phyloP scores from a whole-genome alignment of 768 basidiomycete species.

The button mushroom (Agaricus bisporus) region DNA sequence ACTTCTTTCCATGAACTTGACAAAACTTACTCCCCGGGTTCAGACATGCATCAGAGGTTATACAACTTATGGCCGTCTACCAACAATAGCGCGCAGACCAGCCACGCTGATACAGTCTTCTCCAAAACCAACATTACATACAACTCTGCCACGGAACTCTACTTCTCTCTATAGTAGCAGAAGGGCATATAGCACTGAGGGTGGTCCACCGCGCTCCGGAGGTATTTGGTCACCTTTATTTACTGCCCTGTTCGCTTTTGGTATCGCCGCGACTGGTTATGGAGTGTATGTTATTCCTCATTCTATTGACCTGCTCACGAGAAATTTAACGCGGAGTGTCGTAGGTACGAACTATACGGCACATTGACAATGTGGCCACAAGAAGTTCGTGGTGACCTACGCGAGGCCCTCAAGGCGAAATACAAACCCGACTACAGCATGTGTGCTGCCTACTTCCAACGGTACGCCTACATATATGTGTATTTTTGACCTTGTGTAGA shows the following conservation, averaged over 20 bases:
- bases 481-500: neutral
- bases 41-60: neutral
- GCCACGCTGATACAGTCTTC: neutral
- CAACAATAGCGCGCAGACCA: neutral
- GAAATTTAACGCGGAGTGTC: no score
- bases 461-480: conserved; percentile 32
- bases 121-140: neutral
- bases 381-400: conserved; percentile 57
- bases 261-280: conserved; percentile 25
- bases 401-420: conserved; percentile 58
- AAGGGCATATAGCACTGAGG: conserved; percentile 6
- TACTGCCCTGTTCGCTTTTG: conserved; percentile 22
- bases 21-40: neutral
- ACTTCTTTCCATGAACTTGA: conserved; percentile 1
- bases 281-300: conserved; percentile 24
- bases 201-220: neutral
- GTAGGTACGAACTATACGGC: conserved; percentile 37
- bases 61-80: neutral
- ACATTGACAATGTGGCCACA: conserved; percentile 62
- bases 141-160: neutral
- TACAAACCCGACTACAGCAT: conserved; percentile 46
- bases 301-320: neutral
- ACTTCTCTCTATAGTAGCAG: neutral
- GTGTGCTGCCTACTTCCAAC: conserved; percentile 45
- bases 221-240: conserved; percentile 18